Conservation (phyloP, 352 stramenopile genomes). For the Phytopythium delawarense region DNA sequence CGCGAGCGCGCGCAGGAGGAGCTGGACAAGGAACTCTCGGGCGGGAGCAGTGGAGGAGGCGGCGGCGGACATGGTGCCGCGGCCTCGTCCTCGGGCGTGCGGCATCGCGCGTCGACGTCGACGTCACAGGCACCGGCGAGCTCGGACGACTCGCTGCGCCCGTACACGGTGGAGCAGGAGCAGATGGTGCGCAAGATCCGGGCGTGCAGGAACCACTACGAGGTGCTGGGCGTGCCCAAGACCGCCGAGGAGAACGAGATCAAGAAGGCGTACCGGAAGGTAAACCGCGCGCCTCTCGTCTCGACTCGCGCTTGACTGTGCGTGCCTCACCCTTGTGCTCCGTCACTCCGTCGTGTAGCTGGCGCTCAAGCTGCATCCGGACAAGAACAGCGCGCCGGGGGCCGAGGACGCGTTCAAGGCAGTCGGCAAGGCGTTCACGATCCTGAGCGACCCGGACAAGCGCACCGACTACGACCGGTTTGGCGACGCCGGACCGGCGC, state of each 20-base stretch:
- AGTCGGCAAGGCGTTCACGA: constrained; percentile 91
- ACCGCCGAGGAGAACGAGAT: constrained; percentile 80
- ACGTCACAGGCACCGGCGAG: constrained; percentile 25
- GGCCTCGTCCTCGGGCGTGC: constrained; percentile 17
- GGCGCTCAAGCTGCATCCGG: constrained; percentile 86
- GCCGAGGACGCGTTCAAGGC: constrained; percentile 98
- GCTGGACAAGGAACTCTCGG: constrained; percentile 35
- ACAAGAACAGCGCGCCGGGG: constrained; percentile 95
- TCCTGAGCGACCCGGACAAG: constrained; percentile 88
- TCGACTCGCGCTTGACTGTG: background rate
- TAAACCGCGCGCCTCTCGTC: constrained; percentile 12
- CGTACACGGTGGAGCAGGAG: constrained; percentile 78
- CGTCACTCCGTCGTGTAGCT: constrained; percentile 39
- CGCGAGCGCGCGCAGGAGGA: constrained; percentile 64
- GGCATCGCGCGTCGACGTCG: constrained; percentile 30
- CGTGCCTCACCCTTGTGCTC: background rate
- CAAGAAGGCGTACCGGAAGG: constrained; percentile 92
- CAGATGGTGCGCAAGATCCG: constrained; percentile 88
- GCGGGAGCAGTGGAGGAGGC: background rate
- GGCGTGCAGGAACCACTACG: constrained; percentile 86
- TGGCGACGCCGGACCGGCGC: constrained; percentile 49
- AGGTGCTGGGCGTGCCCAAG: constrained; percentile 76
- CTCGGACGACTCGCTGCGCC: constrained; percentile 39
- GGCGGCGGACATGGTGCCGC: constrained; percentile 1
- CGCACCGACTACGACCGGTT: constrained; percentile 84